Conservation (phyloP, 2,329 filamentous ascomycete genomes). For the Colletotrichum sp. region DNA sequence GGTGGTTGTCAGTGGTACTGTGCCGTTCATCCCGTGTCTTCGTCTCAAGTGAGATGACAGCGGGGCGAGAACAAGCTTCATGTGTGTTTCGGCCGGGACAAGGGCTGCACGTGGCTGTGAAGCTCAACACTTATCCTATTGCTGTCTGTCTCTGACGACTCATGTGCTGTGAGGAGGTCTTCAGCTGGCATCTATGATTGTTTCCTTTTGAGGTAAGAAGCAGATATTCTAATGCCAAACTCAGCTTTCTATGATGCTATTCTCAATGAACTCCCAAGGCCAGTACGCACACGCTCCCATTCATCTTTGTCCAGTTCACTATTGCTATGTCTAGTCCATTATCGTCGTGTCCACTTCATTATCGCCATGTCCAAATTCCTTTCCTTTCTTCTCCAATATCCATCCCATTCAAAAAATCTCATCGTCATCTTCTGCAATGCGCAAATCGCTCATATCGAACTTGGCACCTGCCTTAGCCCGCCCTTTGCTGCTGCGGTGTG, state of each 20-base stretch:
- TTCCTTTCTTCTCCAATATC: not conserved
- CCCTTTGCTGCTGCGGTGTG: not conserved
- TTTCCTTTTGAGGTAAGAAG: not conserved
- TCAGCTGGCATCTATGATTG: not conserved
- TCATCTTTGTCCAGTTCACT: not conserved
- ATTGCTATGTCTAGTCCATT: not conserved
- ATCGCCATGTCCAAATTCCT: not conserved
- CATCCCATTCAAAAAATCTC: not conserved
- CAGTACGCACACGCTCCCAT: not conserved
- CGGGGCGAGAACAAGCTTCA: not conserved
- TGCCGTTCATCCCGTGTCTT: slow-evolving; percentile 1
- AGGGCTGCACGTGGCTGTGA: not conserved
- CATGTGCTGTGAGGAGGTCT: not conserved
- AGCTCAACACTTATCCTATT: not conserved
- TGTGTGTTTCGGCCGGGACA: not conserved
- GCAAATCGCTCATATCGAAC: not conserved
- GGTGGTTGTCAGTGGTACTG: not conserved
- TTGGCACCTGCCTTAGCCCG: not conserved
- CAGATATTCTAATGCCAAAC: not conserved
- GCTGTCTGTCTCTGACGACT: not conserved
- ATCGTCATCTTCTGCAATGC: not conserved
- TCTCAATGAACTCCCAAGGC: not conserved
- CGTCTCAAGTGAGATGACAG: slow-evolving; percentile 2
- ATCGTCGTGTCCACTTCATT: not conserved
- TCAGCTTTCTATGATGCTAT: not conserved